phyloP scores from a whole-genome alignment of 1,284 basidiomycete species.

The Cryptococcus hybrid region DNA sequence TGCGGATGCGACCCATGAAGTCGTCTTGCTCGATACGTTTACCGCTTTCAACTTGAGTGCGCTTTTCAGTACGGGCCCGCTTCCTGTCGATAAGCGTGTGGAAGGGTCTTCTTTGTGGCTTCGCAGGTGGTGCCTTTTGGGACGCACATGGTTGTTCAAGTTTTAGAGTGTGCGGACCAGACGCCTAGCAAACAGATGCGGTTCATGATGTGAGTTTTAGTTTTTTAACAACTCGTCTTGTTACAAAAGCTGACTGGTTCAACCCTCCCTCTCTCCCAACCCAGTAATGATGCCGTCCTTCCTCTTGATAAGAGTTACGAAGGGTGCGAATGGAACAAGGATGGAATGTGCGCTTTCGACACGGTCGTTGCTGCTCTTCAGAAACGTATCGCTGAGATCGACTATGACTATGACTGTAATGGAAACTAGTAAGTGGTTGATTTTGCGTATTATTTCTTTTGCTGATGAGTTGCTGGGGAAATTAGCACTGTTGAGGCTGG shows the following conservation, averaged over 20 bases:
- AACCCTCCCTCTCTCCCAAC: background rate
- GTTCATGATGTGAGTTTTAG: constrained; percentile 33
- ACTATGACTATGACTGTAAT: constrained; percentile 72
- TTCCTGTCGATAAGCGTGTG: constrained; percentile 18
- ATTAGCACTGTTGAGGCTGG: constrained; percentile 21
- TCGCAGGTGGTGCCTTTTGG: constrained; percentile 63
- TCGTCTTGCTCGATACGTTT: constrained; percentile 73
- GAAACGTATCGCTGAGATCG: constrained; percentile 64
- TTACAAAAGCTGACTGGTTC: background rate
- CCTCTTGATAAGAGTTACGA: constrained; percentile 69
- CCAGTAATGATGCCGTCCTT: constrained; percentile 80
- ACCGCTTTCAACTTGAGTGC: constrained; percentile 69
- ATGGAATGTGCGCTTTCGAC: constrained; percentile 76
- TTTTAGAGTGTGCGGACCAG: constrained; percentile 34
- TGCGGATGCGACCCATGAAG: constrained; percentile 54
- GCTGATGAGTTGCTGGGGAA: too few relatives aligned
- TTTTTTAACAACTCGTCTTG: background rate
- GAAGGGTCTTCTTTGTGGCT: constrained; percentile 56
- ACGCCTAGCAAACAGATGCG: constrained; percentile 43
- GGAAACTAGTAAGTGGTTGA: constrained; percentile 63
- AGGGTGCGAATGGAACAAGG: constrained; percentile 64
- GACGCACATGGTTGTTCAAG: constrained; percentile 52
- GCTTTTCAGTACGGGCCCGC: constrained; percentile 29
- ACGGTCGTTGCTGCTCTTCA: constrained; percentile 71
- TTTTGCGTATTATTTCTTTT: too few relatives aligned